phyloP scores from a whole-genome alignment of 2,329 filamentous ascomycete genomes.

The Amylocarpus encephaloides region DNA sequence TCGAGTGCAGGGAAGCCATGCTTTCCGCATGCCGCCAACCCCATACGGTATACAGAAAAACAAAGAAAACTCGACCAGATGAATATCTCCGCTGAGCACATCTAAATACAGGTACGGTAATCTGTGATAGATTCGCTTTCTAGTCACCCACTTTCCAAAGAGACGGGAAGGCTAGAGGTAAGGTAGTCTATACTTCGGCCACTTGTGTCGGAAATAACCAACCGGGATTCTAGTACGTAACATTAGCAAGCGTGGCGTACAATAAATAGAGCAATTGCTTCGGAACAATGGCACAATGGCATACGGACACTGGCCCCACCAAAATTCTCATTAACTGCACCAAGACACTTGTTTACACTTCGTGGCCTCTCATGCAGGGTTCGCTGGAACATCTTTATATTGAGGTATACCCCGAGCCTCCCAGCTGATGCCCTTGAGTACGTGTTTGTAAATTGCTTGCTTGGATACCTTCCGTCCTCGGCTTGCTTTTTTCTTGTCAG shows the following conservation, averaged over 20 bases:
- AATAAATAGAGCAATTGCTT: slow-evolving; percentile 1
- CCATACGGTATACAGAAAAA: not conserved
- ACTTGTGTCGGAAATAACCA: not conserved
- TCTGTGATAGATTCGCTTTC: not conserved
- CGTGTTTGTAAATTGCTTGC: slow-evolving; percentile 2
- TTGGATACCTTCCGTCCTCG: slow-evolving; percentile 10
- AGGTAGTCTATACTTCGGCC: not conserved
- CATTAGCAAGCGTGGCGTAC: not conserved
- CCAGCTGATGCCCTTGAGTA: not conserved
- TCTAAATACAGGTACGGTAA: too few species aligned
- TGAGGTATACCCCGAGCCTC: not conserved
- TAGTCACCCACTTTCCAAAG: too few species aligned
- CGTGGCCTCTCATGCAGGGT: not conserved
- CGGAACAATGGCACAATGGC: slow-evolving; percentile 9
- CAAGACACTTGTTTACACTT: not conserved
- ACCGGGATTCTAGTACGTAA: slow-evolving; percentile 7
- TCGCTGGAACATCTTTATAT: slow-evolving; percentile 5
- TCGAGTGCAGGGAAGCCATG: not conserved
- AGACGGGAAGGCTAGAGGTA: too few species aligned
- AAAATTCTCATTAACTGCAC: not conserved
- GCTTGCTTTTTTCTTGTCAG: slow-evolving; percentile 6
- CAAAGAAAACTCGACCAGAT: slow-evolving; percentile 4
- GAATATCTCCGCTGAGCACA: not conserved
- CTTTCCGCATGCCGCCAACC: not conserved
- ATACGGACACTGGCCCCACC: slow-evolving; percentile 4